A percentile compares a stretch with the other conserved stretches of the same genome.
Conservation (phyloP, 2,329 filamentous ascomycete genomes). For the Calonectria naviculata region DNA sequence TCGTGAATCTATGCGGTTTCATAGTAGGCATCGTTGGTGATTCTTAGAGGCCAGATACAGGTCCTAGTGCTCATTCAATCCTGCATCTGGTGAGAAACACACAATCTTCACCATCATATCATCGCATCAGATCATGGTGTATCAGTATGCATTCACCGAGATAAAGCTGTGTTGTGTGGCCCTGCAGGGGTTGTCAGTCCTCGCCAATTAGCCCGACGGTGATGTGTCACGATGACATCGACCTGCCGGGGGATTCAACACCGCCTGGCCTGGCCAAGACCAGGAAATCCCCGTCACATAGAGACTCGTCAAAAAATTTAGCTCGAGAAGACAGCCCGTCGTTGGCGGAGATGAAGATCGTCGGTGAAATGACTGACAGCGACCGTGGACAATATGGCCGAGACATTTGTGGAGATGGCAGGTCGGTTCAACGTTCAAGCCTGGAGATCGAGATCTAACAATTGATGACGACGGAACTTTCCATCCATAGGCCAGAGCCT, state of each 20-base stretch:
- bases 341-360: conserved; percentile 3
- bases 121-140: conserved; percentile 6
- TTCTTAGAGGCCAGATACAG: background rate
- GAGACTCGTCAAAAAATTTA: background rate
- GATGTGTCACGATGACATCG: conserved; percentile 5
- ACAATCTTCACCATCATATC: background rate
- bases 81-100: background rate
- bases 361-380: conserved; percentile 1
- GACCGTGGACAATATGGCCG: background rate
- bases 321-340: background rate
- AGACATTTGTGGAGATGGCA: background rate
- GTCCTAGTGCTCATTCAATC: background rate
- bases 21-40: background rate
- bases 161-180: background rate
- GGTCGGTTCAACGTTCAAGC: background rate
- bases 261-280: background rate
- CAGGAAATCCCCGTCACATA: background rate
- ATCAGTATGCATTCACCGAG: background rate
- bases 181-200: background rate
- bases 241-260: background rate
- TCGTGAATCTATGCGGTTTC: background rate
- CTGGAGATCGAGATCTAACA: background rate
- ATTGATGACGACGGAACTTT: background rate
- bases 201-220: background rate
- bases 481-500: background rate